Evolutionary conservation across 2,329 filamentous ascomycete species (phyloP), one percentile per base, ranked within the genome.

Genomic region (Ceratocystis lukuohia): DNA sequence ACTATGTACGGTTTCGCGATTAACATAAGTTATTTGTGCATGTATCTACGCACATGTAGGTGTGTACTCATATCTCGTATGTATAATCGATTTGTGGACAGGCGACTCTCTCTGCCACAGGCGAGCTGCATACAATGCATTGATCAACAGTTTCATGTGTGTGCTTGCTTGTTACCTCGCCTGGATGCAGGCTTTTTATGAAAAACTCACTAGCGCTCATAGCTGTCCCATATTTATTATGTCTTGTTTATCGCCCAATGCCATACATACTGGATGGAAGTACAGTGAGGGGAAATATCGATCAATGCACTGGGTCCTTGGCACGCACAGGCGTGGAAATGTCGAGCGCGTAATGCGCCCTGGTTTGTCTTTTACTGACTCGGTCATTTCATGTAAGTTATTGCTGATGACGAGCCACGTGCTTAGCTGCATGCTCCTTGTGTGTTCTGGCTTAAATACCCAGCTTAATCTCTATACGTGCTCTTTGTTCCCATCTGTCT

Each of bases 61-160:
- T 41, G 37, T 41, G 37, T 41, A 41, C 37, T 41, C 37, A 41
- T 15, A 15, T 41, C 46, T 10, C 46, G n/a, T n/a, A 20, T 48
- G 46, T 20, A 48, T 22, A 48, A n/a, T 48, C 37, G 37, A 41
- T 41, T 41, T 41, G 37, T 41, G 37, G 50, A 28, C 20, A 17
- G 3, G 53, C 53, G 28, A 57, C 53, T 57, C 53, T 28, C 22
- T 57, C 53, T 57, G 12, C 37, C 61, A 62, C 22, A 62, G 33
- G 44, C 44, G 44, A 44, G 12, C 61, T 46, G 61, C 44, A 62
- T 62, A 44, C 61, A 62, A 62, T n/a, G 33, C 44, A 62, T 62
- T 20, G 33, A 15, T 45, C 15, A 12, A 33, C 41, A 17, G n/a
- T 20, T n/a, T 48, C 17, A n/a, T 48, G 46, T 48, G n/a, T 48